phyloP scores from a whole-genome alignment of 2,329 filamentous ascomycete genomes.

The Fusarium nodosum region DNA sequence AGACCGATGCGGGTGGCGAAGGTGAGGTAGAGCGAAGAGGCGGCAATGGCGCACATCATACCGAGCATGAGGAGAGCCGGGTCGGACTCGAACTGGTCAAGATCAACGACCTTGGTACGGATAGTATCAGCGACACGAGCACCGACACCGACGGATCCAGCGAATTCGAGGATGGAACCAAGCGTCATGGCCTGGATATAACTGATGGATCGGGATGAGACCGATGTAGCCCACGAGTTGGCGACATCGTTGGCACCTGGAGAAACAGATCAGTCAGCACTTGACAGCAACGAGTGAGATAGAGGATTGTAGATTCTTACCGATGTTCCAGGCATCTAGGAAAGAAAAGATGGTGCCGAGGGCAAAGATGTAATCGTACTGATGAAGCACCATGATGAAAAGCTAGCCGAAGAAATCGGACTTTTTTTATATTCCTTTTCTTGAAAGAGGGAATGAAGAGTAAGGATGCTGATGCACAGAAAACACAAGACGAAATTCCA shows the following conservation, averaged over 20 bases:
- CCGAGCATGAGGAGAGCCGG: slow-evolving; percentile 70
- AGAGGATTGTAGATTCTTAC: slow-evolving; percentile 49
- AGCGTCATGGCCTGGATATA: slow-evolving; percentile 72
- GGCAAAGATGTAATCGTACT: slow-evolving; percentile 75
- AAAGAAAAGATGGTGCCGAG: slow-evolving; percentile 75
- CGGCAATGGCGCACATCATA: slow-evolving; percentile 69
- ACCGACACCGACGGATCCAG: slow-evolving; percentile 71
- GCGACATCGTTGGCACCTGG: slow-evolving; percentile 71
- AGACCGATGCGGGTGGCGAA: slow-evolving; percentile 67
- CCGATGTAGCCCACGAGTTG: slow-evolving; percentile 82
- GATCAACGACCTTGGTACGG: slow-evolving; percentile 70
- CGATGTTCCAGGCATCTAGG: slow-evolving; percentile 75
- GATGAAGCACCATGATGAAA: slow-evolving; percentile 53
- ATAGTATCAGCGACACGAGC: slow-evolving; percentile 73
- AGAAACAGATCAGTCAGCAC: neutral
- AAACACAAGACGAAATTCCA: neutral
- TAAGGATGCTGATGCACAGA: slow-evolving; percentile 27
- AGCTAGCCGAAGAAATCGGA: slow-evolving; percentile 13
- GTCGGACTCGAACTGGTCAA: slow-evolving; percentile 61
- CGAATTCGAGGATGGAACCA: slow-evolving; percentile 71
- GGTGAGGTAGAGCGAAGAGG: slow-evolving; percentile 69
- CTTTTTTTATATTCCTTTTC: slow-evolving; percentile 26
- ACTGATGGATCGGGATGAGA: slow-evolving; percentile 75
- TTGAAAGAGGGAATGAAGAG: slow-evolving; percentile 21
- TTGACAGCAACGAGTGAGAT: rapidly evolving